Percentiles rank a stretch among this genome's conserved stretches.
Evolutionary conservation across 495 filamentous ascomycete genomes (phyloP).

Genomic region (Daldinia childiae): DNA sequence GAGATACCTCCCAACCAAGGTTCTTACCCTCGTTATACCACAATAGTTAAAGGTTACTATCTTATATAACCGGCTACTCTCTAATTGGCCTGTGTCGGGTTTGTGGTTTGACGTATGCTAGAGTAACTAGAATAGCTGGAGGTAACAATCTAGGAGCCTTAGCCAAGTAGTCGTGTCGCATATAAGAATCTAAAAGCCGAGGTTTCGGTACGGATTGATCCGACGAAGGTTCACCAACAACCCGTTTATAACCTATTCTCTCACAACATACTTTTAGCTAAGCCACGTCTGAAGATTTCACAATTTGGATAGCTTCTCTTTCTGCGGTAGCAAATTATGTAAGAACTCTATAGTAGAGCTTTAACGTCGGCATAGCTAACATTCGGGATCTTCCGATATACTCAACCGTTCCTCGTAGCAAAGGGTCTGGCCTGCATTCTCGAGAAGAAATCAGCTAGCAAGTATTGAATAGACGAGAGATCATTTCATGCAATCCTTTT

Average conservation of each 20-base stretch:
- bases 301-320: background rate
- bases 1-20: conserved; percentile 16
- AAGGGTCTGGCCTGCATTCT: background rate
- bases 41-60: conserved; percentile 5
- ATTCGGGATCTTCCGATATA: background rate
- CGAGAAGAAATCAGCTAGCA: background rate
- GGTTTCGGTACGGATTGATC: background rate
- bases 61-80: background rate
- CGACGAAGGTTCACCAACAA: background rate
- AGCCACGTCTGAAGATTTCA: background rate
- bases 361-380: background rate
- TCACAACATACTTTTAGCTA: background rate
- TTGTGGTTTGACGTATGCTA: background rate
- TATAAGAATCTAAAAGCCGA: background rate
- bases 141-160: background rate
- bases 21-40: conserved; percentile 13
- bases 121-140: too few species aligned
- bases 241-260: background rate
- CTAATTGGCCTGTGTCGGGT: conserved; percentile 11
- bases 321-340: background rate
- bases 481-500: background rate
- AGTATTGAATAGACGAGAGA: background rate
- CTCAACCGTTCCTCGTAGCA: background rate
- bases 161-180: background rate
- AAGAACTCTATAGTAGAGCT: background rate